phyloP scores from a whole-genome alignment of 2,329 filamentous ascomycete species.

The Sporothrix mexicana region DNA sequence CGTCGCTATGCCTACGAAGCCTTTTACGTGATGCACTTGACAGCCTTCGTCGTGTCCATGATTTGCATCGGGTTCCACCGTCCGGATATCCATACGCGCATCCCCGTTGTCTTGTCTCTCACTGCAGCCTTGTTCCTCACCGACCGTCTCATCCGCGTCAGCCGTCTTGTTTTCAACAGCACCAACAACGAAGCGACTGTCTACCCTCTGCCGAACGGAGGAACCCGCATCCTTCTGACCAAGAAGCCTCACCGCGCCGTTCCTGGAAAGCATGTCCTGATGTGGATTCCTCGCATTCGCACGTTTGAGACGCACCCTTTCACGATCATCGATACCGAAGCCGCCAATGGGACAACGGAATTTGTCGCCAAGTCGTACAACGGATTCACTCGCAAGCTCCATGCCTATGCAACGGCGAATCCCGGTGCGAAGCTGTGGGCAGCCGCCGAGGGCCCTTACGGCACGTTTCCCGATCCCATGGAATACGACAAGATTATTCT shows the following conservation, averaged over 20 bases:
- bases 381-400: conserved; percentile 64
- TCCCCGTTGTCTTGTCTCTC: conserved; percentile 51
- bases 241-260: conserved; percentile 54
- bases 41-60: conserved; percentile 56
- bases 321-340: conserved; percentile 57
- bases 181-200: conserved; percentile 59
- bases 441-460: conserved; percentile 66
- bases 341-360: conserved; percentile 54
- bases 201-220: conserved; percentile 59
- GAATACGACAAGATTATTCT: conserved; percentile 63
- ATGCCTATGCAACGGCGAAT: conserved; percentile 56
- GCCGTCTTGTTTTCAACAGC: conserved; percentile 52
- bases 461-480: conserved; percentile 58
- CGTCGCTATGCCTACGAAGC: conserved; percentile 58
- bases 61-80: conserved; percentile 59
- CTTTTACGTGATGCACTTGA: conserved; percentile 61
- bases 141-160: conserved; percentile 57
- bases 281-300: conserved; percentile 67
- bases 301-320: conserved; percentile 67
- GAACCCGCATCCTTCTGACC: conserved; percentile 59
- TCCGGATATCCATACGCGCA: conserved; percentile 51
- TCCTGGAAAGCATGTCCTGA: conserved; percentile 66
- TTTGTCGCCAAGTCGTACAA: conserved; percentile 64
- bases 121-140: conserved; percentile 56
- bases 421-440: conserved; percentile 57